Percentiles rank a stretch among this genome's conserved stretches.
These are phyloP conservation scores for Fusarium staphyleae DNA, from an alignment of 2,329 filamentous ascomycete genomes.

Conservation along the genomic window DNA sequence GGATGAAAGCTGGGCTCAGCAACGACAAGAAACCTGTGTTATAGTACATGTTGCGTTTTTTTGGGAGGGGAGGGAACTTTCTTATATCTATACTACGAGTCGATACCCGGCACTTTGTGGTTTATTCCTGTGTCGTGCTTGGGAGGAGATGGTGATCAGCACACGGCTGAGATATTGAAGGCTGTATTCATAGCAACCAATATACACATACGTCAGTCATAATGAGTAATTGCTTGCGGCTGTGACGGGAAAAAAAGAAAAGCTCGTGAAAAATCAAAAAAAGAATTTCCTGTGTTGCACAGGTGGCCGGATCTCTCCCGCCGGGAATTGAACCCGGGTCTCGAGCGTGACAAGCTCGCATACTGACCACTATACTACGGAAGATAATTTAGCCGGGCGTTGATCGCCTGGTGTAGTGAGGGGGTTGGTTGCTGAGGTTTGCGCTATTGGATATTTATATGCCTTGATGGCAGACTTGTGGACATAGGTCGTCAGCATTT, in stretches of 20 bases:
- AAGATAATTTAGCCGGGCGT: slow-evolving; percentile 31
- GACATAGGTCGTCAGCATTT: too few relatives aligned
- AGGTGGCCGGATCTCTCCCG: too few relatives aligned
- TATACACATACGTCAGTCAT: too few relatives aligned
- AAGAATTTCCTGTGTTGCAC: slow-evolving; percentile 3
- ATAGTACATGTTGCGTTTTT: slow-evolving; percentile 26
- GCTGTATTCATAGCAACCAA: slow-evolving; percentile 23
- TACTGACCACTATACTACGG: slow-evolving; percentile 44
- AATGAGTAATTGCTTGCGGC: too few relatives aligned
- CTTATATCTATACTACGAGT: slow-evolving; percentile 42
- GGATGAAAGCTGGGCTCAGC: slow-evolving; percentile 23
- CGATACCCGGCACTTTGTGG: slow-evolving; percentile 46
- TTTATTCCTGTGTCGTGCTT: slow-evolving; percentile 15
- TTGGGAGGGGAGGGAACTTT: slow-evolving; percentile 22
- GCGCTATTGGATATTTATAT: background rate
- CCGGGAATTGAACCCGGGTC: too few relatives aligned
- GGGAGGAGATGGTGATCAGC: background rate
- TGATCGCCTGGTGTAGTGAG: slow-evolving; percentile 27
- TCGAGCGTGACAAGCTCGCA: too few relatives aligned
- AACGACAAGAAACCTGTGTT: slow-evolving; percentile 24
- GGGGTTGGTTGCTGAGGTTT: background rate
- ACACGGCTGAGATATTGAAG: too few relatives aligned
- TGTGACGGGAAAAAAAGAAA: background rate
- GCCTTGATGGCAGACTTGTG: too few relatives aligned
- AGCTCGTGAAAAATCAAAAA: background rate